These are phyloP conservation scores for Torulaspora delbrueckii DNA, from an alignment of 805 yeast genomes.

Conservation along the genomic window DNA sequence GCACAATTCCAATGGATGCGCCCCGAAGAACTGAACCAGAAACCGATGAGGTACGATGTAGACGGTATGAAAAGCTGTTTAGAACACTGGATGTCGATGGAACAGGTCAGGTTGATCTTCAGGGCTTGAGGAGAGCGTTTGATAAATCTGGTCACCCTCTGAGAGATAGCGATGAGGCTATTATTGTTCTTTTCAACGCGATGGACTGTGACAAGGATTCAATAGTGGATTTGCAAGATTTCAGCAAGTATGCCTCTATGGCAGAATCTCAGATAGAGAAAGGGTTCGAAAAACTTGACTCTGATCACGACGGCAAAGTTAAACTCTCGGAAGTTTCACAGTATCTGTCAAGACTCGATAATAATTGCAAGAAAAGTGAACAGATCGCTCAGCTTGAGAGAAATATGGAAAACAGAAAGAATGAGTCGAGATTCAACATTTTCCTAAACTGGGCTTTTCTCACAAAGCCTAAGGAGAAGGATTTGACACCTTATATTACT, in stretches of 20 bases:
- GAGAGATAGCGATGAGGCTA: slow-evolving; percentile 54
- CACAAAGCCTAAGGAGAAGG: slow-evolving; percentile 9
- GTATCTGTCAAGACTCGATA: slow-evolving; percentile 56
- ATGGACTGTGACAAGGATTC: slow-evolving; percentile 57
- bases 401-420: slow-evolving; percentile 2
- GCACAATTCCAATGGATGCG: slow-evolving; percentile 4
- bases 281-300: slow-evolving; percentile 66
- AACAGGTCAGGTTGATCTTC: slow-evolving; percentile 37
- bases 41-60: slow-evolving; percentile 29
- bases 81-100: slow-evolving; percentile 40
- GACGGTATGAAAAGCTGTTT: slow-evolving; percentile 41
- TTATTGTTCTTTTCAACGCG: slow-evolving; percentile 50
- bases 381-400: slow-evolving; percentile 5
- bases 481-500: slow-evolving; percentile 57
- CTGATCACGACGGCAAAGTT: slow-evolving; percentile 67
- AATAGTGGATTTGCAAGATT: slow-evolving; percentile 58
- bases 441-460: slow-evolving; percentile 34
- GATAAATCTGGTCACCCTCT: slow-evolving; percentile 57
- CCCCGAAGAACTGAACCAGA: slow-evolving; percentile 12
- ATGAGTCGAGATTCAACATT: slow-evolving; percentile 14
- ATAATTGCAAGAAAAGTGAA: slow-evolving; percentile 3
- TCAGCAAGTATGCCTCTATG: slow-evolving; percentile 54
- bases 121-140: slow-evolving; percentile 39
- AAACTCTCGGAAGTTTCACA: slow-evolving; percentile 58
- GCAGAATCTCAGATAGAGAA: slow-evolving; percentile 68